Evolutionary conservation across 805 yeast genomes (phyloP).

Genomic region (Ogataea polymorpha): DNA sequence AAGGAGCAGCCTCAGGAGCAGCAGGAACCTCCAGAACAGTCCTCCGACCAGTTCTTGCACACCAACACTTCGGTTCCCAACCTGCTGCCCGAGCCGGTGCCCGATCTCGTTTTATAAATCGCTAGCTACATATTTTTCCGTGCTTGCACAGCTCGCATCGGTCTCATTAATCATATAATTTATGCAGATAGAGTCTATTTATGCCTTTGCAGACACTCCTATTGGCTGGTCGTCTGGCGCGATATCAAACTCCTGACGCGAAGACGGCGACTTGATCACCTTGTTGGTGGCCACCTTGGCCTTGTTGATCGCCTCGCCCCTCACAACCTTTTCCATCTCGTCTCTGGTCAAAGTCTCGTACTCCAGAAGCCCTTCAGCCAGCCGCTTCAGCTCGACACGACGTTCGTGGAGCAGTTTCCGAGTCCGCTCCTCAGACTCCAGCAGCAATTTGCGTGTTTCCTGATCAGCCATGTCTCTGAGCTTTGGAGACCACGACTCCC

Average conservation of each 20-base stretch:
- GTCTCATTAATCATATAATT: conserved; percentile 12
- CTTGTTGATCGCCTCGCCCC: conserved; percentile 72
- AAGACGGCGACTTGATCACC: conserved; percentile 49
- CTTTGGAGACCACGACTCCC: conserved; percentile 93
- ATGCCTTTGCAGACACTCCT: conserved; percentile 28
- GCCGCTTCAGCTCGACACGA: conserved; percentile 69
- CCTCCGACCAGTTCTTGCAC: conserved; percentile 4
- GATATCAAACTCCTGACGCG: conserved; percentile 33
- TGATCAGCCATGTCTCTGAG: conserved; percentile 88
- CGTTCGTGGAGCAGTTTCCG: conserved; percentile 60
- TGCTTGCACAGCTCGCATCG: not conserved
- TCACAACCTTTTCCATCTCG: conserved; percentile 83
- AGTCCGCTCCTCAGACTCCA: conserved; percentile 78
- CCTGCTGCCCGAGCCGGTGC: conserved; percentile 10
- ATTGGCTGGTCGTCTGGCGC: conserved; percentile 34
- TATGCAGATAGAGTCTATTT: conserved; percentile 13
- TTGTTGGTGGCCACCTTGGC: conserved; percentile 71
- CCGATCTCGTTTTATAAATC: conserved; percentile 6
- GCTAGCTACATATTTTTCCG: not conserved
- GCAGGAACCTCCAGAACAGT: not conserved
- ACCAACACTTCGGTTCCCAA: conserved; percentile 7
- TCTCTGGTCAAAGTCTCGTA: conserved; percentile 91
- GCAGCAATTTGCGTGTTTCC: conserved; percentile 75
- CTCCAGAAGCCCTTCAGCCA: conserved; percentile 91
- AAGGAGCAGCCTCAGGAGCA: not conserved